phyloP scores from a whole-genome alignment of 2,329 filamentous ascomycete species.

The Cercospora zeina region DNA sequence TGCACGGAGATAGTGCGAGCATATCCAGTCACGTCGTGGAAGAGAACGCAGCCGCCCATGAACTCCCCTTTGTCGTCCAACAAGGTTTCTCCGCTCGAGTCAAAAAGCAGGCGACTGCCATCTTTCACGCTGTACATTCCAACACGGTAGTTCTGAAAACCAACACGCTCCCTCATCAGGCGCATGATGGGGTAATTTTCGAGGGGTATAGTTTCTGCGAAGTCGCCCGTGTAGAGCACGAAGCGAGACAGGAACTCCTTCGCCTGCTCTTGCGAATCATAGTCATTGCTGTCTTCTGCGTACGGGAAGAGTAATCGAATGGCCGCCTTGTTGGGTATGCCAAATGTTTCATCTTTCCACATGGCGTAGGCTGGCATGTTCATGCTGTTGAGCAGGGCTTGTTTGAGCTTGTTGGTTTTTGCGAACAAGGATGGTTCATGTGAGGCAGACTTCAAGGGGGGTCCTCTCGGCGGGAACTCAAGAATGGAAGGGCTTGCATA shows the following conservation, averaged over 20 bases:
- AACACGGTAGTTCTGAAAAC: conserved; percentile 61
- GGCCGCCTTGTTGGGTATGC: conserved; percentile 69
- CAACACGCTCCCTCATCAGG: conserved; percentile 61
- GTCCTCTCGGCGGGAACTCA: conserved; percentile 67
- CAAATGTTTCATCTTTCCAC: conserved; percentile 77
- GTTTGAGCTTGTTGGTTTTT: conserved; percentile 73
- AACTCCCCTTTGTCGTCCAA: conserved; percentile 68
- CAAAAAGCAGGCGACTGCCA: conserved; percentile 59
- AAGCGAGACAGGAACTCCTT: conserved; percentile 61
- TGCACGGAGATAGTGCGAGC: conserved; percentile 69
- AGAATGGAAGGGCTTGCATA: conserved; percentile 56
- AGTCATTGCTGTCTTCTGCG: conserved; percentile 39
- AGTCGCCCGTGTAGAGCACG: conserved; percentile 66
- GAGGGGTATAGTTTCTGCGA: conserved; percentile 57
- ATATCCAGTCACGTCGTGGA: conserved; percentile 71
- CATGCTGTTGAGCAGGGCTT: conserved; percentile 73
- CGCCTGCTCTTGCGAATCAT: conserved; percentile 42
- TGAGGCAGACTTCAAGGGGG: conserved; percentile 58
- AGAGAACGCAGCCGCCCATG: conserved; percentile 69
- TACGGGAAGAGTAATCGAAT: conserved; percentile 44
- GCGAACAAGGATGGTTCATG: conserved; percentile 66
- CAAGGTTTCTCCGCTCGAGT: conserved; percentile 67
- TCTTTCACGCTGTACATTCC: conserved; percentile 61
- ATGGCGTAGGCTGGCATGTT: conserved; percentile 73
- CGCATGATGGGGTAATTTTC: conserved; percentile 68